Percentiles rank a stretch among this genome's conserved stretches.
phyloP scores from a whole-genome alignment of 768 basidiomycete genomes.

The Boletellus ananas region DNA sequence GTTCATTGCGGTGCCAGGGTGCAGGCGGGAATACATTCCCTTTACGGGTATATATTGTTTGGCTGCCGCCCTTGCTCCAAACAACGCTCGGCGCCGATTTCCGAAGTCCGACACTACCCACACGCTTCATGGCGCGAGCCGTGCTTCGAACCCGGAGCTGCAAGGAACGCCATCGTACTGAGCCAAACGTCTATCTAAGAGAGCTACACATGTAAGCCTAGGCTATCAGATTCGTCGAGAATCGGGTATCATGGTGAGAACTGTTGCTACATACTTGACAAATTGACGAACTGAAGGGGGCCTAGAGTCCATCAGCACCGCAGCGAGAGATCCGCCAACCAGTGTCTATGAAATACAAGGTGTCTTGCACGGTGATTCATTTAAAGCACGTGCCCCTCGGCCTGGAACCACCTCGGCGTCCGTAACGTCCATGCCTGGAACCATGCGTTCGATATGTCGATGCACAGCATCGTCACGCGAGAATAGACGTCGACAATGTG shows the following conservation, averaged over 20 bases:
- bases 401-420: slow-evolving; percentile 25
- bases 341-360: slow-evolving; percentile 4
- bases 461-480: slow-evolving; percentile 33
- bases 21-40: slow-evolving; percentile 15
- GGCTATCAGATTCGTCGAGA: not conserved
- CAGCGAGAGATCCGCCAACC: not conserved
- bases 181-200: not conserved
- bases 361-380: slow-evolving; percentile 2
- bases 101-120: not conserved
- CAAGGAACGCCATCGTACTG: not conserved
- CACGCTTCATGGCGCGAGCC: not conserved
- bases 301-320: not conserved
- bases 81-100: not conserved
- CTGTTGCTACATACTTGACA: not conserved
- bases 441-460: slow-evolving; percentile 30
- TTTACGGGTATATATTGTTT: slow-evolving; percentile 1
- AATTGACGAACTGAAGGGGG: not conserved
- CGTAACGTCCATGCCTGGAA: slow-evolving; percentile 17
- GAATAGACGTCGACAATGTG: slow-evolving; percentile 22
- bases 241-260: slow-evolving; percentile 10
- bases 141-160: not conserved
- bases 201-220: not conserved
- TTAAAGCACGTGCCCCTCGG: slow-evolving; percentile 10
- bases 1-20: not conserved
- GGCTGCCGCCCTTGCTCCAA: slow-evolving; percentile 10